phyloP scores from a whole-genome alignment of 306 rosid species.

The Citrullus mucosospermus region DNA sequence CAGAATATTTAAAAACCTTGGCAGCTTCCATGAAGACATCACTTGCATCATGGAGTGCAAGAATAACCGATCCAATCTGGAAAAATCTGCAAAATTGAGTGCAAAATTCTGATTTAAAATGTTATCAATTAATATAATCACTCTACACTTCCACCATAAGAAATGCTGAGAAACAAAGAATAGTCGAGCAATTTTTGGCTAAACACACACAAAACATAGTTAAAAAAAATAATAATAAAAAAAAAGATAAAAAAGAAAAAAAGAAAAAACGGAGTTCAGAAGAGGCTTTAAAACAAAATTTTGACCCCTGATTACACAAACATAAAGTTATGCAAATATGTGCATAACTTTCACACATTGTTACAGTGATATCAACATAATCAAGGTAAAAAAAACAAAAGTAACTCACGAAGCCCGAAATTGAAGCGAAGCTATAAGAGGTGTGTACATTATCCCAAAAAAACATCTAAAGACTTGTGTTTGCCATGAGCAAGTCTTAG shows the following conservation, averaged over 20 bases:
- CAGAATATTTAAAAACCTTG: slow-evolving; percentile 88
- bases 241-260: no score
- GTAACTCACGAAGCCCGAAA: background rate
- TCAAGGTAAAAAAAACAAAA: background rate
- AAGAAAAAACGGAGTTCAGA: background rate
- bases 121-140: background rate
- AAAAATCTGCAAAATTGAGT: slow-evolving; percentile 48
- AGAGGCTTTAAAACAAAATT: background rate
- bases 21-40: slow-evolving; percentile 98
- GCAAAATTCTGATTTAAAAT: background rate
- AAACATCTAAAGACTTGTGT: background rate
- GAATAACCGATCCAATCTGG: slow-evolving; percentile 70
- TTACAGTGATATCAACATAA: background rate
- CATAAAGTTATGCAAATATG: background rate
- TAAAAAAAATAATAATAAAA: background rate
- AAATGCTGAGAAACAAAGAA: background rate
- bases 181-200: background rate
- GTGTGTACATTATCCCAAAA: background rate
- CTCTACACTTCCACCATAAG: background rate
- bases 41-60: slow-evolving; percentile 91
- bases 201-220: background rate
- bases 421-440: background rate
- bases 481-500: background rate
- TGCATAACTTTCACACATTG: background rate
- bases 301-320: background rate